phyloP scores from a whole-genome alignment of 75 land plant genomes.

The Chamaecyparis obtusa region DNA sequence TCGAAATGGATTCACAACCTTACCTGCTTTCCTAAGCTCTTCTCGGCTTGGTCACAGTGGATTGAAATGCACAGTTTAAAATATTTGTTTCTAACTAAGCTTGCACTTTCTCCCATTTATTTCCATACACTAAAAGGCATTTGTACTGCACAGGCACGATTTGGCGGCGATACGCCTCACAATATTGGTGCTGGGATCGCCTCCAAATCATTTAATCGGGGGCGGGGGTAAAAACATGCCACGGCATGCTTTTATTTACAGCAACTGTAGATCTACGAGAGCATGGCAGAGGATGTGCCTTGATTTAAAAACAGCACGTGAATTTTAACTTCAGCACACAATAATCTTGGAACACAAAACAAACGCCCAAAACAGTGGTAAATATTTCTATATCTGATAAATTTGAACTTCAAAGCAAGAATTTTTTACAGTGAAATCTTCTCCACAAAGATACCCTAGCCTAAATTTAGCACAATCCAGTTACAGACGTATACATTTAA shows the following conservation, averaged over 20 bases:
- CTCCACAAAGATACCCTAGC: background rate
- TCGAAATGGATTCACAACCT: background rate
- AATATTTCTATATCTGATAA: background rate
- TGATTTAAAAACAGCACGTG: background rate
- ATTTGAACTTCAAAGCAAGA: background rate
- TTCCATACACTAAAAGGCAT: background rate
- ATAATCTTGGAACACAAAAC: background rate
- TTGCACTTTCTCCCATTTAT: background rate
- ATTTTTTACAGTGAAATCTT: background rate
- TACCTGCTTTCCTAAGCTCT: background rate
- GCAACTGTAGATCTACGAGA: slow-evolving; percentile 9
- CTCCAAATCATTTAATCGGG: background rate
- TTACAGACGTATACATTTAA: background rate
- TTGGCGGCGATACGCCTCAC: slow-evolving; percentile 10
- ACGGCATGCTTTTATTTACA: background rate
- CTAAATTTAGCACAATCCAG: slow-evolving; percentile 6
- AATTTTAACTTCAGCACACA: background rate
- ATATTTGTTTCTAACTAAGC: background rate
- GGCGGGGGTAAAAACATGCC: background rate
- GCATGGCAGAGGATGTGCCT: background rate
- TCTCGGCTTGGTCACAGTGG: background rate
- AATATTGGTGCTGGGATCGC: background rate
- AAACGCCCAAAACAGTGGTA: background rate
- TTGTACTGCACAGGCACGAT: background rate
- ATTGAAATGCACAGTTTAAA: background rate